Evolutionary conservation across 768 basidiomycete species (phyloP).

Genomic region (Lyophyllum decastes): DNA sequence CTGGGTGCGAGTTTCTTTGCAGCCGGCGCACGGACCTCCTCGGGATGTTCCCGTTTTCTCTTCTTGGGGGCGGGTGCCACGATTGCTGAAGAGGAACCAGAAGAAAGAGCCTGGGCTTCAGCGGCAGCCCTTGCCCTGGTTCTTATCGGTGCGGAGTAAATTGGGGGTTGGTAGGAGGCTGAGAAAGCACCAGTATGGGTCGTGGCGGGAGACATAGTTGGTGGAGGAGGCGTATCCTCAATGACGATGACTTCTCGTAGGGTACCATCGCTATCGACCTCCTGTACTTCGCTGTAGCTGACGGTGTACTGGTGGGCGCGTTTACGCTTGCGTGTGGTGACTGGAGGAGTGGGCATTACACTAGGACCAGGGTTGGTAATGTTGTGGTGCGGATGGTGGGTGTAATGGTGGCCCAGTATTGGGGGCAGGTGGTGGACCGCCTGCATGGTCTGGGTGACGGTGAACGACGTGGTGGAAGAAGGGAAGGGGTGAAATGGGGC

Average conservation of each 20-base stretch:
- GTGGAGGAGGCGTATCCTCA: constrained; percentile 87
- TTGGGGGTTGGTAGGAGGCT: constrained; percentile 77
- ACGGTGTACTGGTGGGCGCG: constrained; percentile 79
- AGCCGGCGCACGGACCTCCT: constrained; percentile 68
- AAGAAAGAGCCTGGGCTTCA: constrained; percentile 77
- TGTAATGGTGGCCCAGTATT: constrained; percentile 68
- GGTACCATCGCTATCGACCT: constrained; percentile 76
- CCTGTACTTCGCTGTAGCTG: constrained; percentile 87
- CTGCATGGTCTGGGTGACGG: constrained; percentile 62
- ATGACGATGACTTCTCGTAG: constrained; percentile 89
- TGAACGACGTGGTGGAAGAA: constrained; percentile 54
- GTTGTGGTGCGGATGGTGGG: constrained; percentile 56
- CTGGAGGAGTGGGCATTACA: constrained; percentile 70
- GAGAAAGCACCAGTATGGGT: constrained; percentile 74
- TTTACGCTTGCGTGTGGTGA: constrained; percentile 80
- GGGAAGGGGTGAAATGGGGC: constrained; percentile 28
- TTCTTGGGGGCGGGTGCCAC: constrained; percentile 79
- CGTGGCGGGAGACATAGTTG: constrained; percentile 75
- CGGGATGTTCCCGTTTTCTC: constrained; percentile 76
- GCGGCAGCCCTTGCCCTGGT: constrained; percentile 86
- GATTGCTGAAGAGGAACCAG: constrained; percentile 63
- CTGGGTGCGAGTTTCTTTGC: constrained; percentile 61
- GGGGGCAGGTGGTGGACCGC: constrained; percentile 67
- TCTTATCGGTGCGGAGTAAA: constrained; percentile 74
- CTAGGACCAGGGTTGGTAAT: constrained; percentile 53